A percentile compares a stretch with the other conserved stretches of the same genome.
Evolutionary conservation across 208 protist genomes (phyloP).

Genomic region (Novymonas esmeraldas): DNA sequence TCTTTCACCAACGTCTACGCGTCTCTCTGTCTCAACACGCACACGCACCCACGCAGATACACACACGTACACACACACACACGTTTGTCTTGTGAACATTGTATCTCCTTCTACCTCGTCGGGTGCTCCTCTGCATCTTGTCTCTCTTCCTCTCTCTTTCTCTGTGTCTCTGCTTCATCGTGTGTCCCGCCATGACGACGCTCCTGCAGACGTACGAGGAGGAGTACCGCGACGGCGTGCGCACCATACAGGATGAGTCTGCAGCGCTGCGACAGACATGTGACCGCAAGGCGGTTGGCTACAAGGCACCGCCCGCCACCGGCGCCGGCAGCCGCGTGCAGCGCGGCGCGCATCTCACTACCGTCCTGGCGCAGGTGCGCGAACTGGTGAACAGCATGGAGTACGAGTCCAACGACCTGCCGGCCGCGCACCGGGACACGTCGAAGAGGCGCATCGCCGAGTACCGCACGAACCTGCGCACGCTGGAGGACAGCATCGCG

Average conservation of each 20-base stretch:
- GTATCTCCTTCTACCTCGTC: too few species aligned
- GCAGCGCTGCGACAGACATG: slow-evolving; percentile 40
- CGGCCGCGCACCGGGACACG: slow-evolving; percentile 40
- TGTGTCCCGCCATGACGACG: slow-evolving; percentile 53
- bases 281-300: slow-evolving; percentile 33
- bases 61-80: neutral
- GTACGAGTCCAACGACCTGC: slow-evolving; percentile 71
- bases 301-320: slow-evolving; percentile 52
- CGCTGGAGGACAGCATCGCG: slow-evolving; percentile 47
- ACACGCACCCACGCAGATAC: neutral
- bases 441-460: slow-evolving; percentile 50
- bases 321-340: slow-evolving; percentile 62
- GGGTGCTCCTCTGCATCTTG: too few species aligned
- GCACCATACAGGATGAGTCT: slow-evolving; percentile 48
- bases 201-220: slow-evolving; percentile 77
- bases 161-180: too few species aligned
- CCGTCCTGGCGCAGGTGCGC: slow-evolving; percentile 42
- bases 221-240: slow-evolving; percentile 66
- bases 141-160: too few species aligned
- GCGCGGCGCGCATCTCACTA: slow-evolving; percentile 36
- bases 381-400: slow-evolving; percentile 77
- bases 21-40: neutral
- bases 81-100: too few species aligned
- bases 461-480: slow-evolving; percentile 35
- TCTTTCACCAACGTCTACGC: neutral